Base-by-base conservation (phyloP, 805 yeast species). In the Kodamaea kaohsiungensis region DNA sequence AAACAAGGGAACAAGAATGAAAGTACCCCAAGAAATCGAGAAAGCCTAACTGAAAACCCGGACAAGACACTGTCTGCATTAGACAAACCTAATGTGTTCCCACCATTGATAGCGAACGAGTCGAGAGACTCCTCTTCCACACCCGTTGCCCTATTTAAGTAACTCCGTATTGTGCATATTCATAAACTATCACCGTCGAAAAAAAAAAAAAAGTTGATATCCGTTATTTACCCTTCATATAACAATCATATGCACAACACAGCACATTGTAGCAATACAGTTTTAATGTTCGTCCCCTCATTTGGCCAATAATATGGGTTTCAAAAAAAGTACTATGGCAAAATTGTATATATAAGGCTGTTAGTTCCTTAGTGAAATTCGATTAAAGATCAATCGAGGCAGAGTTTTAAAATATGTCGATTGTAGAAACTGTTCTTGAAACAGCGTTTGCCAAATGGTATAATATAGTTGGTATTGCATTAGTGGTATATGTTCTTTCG, bases 401-500 rank as follows among this genome's bases (percentile, higher is more conserved):
- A 7, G 3, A n/a, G 9, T 16, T 42, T 17, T 2, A 7, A 4
- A 30, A 4, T 13, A 50, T 50, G 53, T 43, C 53, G 13, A 35
- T 50, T 12, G 42, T 50, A 2, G 48, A 39, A 43, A 43, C 25
- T n/a, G 17, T 50, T 12, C 22, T 45, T 7, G 38, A 17, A 13
- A 38, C 25, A 9, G 48, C 17, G 30, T 19, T 38, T 13, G 19
- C 48, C 16, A 39, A 46, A 13, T 52, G 54, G 54, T 40, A 39
- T 22, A n/a, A 18, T 7, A 10, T 52, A 7, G 27, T 33, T 16
- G 43, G 27, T 2, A 43, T 40, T 33, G 50, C 43, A 5, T 40
- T 52, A 22, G 48, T 47, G 15, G 16, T 52, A 13, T 52, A 52
- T 43, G 13, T 47, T n/a, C 10, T 47, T 5, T 46, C 49, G 13